Conservation (phyloP, 345 rosid genomes). For the Dipteronia sinensis region DNA sequence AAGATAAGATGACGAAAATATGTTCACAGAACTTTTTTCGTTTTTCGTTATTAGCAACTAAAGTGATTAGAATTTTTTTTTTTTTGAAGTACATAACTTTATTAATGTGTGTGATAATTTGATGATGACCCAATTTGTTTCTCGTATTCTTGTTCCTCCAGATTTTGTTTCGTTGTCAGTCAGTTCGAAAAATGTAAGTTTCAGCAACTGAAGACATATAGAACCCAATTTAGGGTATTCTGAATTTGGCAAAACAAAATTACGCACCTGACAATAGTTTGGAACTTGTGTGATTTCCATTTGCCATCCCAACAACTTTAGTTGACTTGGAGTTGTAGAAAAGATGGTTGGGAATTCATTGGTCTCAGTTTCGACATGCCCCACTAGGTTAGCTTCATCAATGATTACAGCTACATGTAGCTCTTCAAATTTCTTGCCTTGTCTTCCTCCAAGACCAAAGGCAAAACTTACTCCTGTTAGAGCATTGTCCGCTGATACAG, state of each 20-base stretch:
- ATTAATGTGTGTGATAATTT: background rate
- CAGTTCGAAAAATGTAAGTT: slow-evolving; percentile 7
- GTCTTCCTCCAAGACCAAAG: slow-evolving; percentile 55
- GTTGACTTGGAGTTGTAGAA: slow-evolving; percentile 15
- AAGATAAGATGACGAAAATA: background rate
- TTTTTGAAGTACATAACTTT: background rate
- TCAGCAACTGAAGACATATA: background rate
- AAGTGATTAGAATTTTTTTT: background rate
- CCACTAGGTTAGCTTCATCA: slow-evolving; percentile 39
- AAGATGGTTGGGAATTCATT: slow-evolving; percentile 54
- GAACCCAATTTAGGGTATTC: background rate
- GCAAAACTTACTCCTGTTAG: slow-evolving; percentile 35
- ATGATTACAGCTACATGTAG: slow-evolving; percentile 30
- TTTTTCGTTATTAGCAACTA: background rate
- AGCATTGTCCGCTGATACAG: slow-evolving; percentile 59
- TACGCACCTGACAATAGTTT: background rate
- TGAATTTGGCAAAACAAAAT: background rate
- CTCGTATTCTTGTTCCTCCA: background rate
- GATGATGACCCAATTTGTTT: background rate
- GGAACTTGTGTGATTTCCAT: background rate
- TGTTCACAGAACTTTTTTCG: background rate
- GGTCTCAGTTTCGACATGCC: slow-evolving; percentile 47
- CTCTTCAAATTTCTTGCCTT: slow-evolving; percentile 47
- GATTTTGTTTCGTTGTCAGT: slow-evolving; percentile 1
- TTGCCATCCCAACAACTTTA: background rate